phyloP scores from a whole-genome alignment of 345 rosid genomes.

The Barbarea vulgaris region DNA sequence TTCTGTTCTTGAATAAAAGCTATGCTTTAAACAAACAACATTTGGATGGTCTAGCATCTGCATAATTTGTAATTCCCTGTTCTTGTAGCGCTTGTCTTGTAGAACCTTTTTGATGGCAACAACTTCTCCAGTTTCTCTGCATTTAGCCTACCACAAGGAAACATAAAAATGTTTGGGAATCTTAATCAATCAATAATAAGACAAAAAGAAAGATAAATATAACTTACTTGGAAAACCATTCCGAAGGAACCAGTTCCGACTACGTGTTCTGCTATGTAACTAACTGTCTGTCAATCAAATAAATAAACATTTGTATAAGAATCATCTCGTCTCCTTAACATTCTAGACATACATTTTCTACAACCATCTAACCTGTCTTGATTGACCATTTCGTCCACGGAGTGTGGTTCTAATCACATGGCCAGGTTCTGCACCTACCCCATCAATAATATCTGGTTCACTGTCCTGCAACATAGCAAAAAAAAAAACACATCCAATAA shows the following conservation, averaged over 20 bases:
- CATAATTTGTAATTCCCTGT: conserved; percentile 84
- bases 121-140: conserved; percentile 84
- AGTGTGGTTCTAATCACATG: conserved; percentile 85
- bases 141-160: conserved; percentile 65
- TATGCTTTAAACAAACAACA: conserved; percentile 71
- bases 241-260: conserved; percentile 89
- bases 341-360: conserved; percentile 13
- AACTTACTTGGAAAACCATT: conserved; percentile 73
- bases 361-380: conserved; percentile 69
- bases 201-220: not conserved
- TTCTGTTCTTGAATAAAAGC: conserved; percentile 76
- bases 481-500: not conserved
- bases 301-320: conserved; percentile 23
- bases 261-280: conserved; percentile 81
- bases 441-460: conserved; percentile 84
- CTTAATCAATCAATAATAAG: not conserved
- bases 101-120: conserved; percentile 88
- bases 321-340: not conserved
- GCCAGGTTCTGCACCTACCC: conserved; percentile 91
- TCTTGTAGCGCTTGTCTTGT: conserved; percentile 88
- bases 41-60: conserved; percentile 90
- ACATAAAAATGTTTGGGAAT: conserved; percentile 13
- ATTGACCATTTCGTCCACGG: conserved; percentile 91
- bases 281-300: conserved; percentile 55
- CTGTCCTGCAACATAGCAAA: conserved; percentile 62